Evolutionary conservation across 2,329 filamentous ascomycete genomes (phyloP).

Genomic region (Apiospora pterosperma): DNA sequence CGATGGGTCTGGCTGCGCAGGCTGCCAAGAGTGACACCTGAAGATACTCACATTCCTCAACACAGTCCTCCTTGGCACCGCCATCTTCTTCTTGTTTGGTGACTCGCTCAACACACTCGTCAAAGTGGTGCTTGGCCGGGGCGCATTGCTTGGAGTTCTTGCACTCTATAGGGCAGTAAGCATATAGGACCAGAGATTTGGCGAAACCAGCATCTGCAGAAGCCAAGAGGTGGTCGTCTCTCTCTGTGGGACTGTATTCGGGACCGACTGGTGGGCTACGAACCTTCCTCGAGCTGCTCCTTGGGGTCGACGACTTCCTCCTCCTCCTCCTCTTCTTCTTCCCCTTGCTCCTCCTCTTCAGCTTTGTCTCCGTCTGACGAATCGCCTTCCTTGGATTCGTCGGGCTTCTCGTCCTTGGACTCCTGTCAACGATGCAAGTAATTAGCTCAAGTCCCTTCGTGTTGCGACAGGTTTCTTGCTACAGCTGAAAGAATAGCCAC

Average conservation of each 20-base stretch:
- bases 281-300: conserved; percentile 88
- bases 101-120: conserved; percentile 96
- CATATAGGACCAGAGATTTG: not conserved
- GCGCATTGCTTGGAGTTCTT: conserved; percentile 80
- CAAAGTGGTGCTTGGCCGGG: conserved; percentile 93
- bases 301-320: conserved; percentile 83
- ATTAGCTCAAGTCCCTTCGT: conserved; percentile 3
- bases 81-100: conserved; percentile 65
- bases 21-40: not conserved
- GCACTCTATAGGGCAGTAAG: conserved; percentile 65
- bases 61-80: conserved; percentile 85
- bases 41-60: conserved; percentile 88
- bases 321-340: conserved; percentile 79
- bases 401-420: conserved; percentile 32
- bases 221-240: not conserved
- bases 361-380: conserved; percentile 41
- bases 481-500: not conserved
- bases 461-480: not conserved
- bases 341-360: conserved; percentile 66
- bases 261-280: conserved; percentile 36
- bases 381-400: conserved; percentile 41
- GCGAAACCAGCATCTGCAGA: not conserved
- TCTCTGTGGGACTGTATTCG: not conserved
- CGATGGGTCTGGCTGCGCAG: not conserved
- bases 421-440: conserved; percentile 3